A percentile compares a stretch with the other conserved stretches of the same genome.
Conservation (phyloP, 2,329 filamentous ascomycete genomes). For the Neonectria coccinea region DNA sequence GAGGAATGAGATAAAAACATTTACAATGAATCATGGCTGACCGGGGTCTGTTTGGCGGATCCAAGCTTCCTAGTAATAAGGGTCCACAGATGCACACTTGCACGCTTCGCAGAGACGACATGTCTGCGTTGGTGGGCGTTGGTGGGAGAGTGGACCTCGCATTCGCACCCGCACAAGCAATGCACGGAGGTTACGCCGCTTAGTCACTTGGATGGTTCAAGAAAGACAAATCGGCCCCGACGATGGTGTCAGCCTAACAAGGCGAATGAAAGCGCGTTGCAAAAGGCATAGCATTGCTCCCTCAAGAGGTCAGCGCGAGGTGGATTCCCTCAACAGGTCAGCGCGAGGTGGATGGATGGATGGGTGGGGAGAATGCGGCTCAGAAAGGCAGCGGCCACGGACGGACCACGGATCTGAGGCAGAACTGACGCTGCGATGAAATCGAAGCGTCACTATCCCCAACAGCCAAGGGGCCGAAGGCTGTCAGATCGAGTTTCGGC, state of each 20-base stretch:
- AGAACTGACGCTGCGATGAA: neutral
- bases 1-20: slow-evolving; percentile 11
- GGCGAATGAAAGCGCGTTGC: neutral
- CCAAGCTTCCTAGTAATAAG: neutral
- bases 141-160: slow-evolving; percentile 1
- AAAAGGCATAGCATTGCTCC: neutral
- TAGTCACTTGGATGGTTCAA: slow-evolving; percentile 6
- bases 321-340: neutral
- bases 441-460: neutral
- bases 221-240: neutral
- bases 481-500: neutral
- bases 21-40: neutral
- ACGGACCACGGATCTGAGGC: neutral
- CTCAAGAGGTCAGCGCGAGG: too few species aligned
- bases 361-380: neutral
- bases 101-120: too few species aligned
- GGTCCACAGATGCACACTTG: slow-evolving; percentile 17
- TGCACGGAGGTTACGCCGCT: slow-evolving; percentile 4
- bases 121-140: neutral
- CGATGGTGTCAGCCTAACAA: slow-evolving; percentile 10
- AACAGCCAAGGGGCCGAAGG: neutral
- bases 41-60: slow-evolving; percentile 9
- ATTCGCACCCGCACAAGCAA: slow-evolving; percentile 8
- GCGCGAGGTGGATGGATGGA: neutral
- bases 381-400: neutral